A percentile compares a stretch with the other conserved stretches of the same genome.
Conservation (phyloP, 139 green algal genomes). For the Pycnococcus provasolii region DNA sequence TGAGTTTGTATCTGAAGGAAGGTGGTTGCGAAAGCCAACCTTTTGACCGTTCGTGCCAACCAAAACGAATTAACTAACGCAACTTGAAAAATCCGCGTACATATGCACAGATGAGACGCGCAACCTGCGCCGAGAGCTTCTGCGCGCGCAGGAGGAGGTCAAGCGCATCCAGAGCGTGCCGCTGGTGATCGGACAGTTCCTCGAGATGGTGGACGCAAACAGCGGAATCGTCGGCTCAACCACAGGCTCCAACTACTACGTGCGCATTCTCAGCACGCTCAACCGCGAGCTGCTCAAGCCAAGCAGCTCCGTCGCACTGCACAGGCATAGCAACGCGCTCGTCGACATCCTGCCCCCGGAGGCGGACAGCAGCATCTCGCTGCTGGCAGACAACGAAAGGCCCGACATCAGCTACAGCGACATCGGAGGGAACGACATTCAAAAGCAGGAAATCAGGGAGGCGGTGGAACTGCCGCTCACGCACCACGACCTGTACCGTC, state of each 20-base stretch:
- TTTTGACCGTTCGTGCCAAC: too few relatives aligned
- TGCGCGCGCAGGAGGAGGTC: conserved; percentile 95
- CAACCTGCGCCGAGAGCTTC: conserved; percentile 93
- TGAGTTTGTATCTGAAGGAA: too few relatives aligned
- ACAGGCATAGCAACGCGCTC: conserved; percentile 92
- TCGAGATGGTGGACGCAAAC: conserved; percentile 96
- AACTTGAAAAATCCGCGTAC: too few relatives aligned
- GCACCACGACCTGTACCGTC: conserved; percentile 86
- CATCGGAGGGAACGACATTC: conserved; percentile 94
- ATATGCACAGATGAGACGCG: conserved; percentile 74
- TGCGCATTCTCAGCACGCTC: conserved; percentile 88
- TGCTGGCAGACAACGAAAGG: conserved; percentile 79
- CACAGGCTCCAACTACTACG: conserved; percentile 83
- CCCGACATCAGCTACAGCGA: conserved; percentile 92
- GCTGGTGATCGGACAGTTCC: conserved; percentile 96
- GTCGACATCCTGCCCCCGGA: conserved; percentile 97
- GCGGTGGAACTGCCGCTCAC: conserved; percentile 96
- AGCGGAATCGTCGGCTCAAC: conserved; percentile 94
- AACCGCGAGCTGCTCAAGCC: conserved; percentile 96
- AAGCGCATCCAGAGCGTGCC: conserved; percentile 95
- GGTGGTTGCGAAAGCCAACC: too few relatives aligned
- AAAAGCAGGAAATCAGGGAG: conserved; percentile 99
- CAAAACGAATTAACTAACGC: too few relatives aligned
- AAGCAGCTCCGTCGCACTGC: conserved; percentile 81
- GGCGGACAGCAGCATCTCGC: conserved; percentile 89